Base-by-base conservation (phyloP, 2,329 filamentous ascomycete genomes). In the Fusarium pseudonygamai region DNA sequence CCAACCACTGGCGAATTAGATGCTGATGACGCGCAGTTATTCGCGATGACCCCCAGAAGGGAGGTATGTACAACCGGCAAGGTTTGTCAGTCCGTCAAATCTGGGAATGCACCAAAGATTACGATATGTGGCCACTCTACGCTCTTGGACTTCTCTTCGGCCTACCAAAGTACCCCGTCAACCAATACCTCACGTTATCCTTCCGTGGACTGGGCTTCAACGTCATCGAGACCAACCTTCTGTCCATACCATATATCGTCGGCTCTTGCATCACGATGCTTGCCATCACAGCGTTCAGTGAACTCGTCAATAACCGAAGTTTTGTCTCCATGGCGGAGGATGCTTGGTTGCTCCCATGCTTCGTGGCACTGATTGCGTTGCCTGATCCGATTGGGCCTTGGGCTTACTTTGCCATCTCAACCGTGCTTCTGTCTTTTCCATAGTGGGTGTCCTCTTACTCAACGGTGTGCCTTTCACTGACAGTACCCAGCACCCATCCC, bases 31-130 rank as follows among this genome's bases (percentile, higher is more conserved):
- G 28, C 28, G 28, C 11, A 30, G 76, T 83, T 14, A 79, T 84
- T n/a, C 85, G 89, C 8, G 89, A 91, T 43, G 89, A 90, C 49
- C 87, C 87, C 1, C 83, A 83, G 8, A 88, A 88, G 71, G 86
- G 85, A 37, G 85, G 85, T n/a, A 88, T 89, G 85, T 83, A 87
- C 70, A 88, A 88, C 64, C 83, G 86, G 40, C 82, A 88, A 77
- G 83, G 84, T 15, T 80, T 88, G 26, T 85, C 83, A 3, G 79
- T 82, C 14, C 77, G 67, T 6, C 79, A 83, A 32, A 83, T 87
- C 15, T 87, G 84, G 83, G 77, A 84, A 39, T 82, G 83, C 26
- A 73, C 87, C 20, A 83, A 82, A 30, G 87, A 89, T 73, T 88
- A 85, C 67, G 85, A 88, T 63, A 83, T 89, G 78, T 89, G 85